Evolutionary conservation across 306 rosid genomes (phyloP), one percentile per base, ranked within the genome.

Genomic region (Begonia peltatifolia): DNA sequence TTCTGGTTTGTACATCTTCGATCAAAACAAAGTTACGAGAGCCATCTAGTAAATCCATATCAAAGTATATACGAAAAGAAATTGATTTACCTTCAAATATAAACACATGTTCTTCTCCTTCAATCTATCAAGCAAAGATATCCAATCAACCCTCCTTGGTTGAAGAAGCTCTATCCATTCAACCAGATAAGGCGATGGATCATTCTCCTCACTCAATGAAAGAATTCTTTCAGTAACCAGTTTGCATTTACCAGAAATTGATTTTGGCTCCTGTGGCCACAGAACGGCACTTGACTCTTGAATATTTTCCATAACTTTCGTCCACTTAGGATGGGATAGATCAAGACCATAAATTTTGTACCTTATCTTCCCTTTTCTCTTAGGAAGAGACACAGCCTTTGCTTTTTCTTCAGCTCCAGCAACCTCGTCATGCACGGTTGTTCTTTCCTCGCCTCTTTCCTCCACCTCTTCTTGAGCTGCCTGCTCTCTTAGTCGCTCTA

Each of bases 311-410:
- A 92, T 90, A 13, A 77, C 84, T 30, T 73, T 68, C n/a, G 56
- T 70, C 99, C 99, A 90, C 73, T 90, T 83, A 6, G 80, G 74
- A 52, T 77, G 86, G 17, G 92, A 90, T 7, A 90, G 63, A 79
- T 90, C 82, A 56, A 90, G 94, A 53, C 99, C 95, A 60, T 90
- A 86, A 54, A 86, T 73, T 60, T 63, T 80, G 72, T 74, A 90
- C 66, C 53, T 74, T 35, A 86, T 71, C 76, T 80, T 86, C 70
- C 94, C 95, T 12, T 50, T 69, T 69, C 95, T 83, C 79, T 74
- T 83, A 14, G 95, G 99, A 61, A 90, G 92, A n/a, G 69, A 75
- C 61, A 71, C 70, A 68, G 47, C 56, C 66, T 71, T 63, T 54
- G 68, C 13, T 42, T 61, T 64, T 52, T 54, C 70, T 70, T 60